Conservation (phyloP, 257 asterid species). For the Striga asiatica region DNA sequence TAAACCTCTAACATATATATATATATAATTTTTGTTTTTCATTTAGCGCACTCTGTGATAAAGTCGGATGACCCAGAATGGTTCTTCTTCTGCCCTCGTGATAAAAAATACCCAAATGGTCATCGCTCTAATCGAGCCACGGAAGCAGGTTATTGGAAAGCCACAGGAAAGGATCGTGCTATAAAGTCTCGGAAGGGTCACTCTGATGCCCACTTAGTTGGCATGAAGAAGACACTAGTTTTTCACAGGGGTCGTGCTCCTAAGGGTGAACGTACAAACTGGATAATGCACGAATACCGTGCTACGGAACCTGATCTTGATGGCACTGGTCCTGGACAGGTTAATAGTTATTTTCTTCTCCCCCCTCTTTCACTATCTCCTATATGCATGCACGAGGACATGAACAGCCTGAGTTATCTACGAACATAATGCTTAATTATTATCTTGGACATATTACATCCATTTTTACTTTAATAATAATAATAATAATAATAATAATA, state of each 20-base stretch:
- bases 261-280: slow-evolving; percentile 65
- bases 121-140: slow-evolving; percentile 75
- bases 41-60: slow-evolving; percentile 62
- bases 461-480: background rate
- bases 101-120: slow-evolving; percentile 68
- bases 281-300: slow-evolving; percentile 89
- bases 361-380: background rate
- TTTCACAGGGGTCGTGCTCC: slow-evolving; percentile 86
- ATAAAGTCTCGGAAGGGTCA: slow-evolving; percentile 41
- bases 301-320: slow-evolving; percentile 77
- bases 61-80: slow-evolving; percentile 73
- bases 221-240: slow-evolving; percentile 79
- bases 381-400: too few species aligned
- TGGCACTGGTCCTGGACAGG: slow-evolving; percentile 76
- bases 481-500: too few species aligned
- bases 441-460: background rate
- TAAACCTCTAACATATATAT: too few species aligned
- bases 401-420: too few species aligned
- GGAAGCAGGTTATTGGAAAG: slow-evolving; percentile 78
- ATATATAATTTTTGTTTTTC: slow-evolving; percentile 9
- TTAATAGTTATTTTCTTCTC: slow-evolving; percentile 12
- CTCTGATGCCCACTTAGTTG: slow-evolving; percentile 35
- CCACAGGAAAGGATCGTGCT: slow-evolving; percentile 82
- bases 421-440: too few species aligned
- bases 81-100: slow-evolving; percentile 75